These are phyloP conservation scores for Alternaria arborescens DNA, from an alignment of 2,329 filamentous ascomycete species.

Conservation along the genomic window DNA sequence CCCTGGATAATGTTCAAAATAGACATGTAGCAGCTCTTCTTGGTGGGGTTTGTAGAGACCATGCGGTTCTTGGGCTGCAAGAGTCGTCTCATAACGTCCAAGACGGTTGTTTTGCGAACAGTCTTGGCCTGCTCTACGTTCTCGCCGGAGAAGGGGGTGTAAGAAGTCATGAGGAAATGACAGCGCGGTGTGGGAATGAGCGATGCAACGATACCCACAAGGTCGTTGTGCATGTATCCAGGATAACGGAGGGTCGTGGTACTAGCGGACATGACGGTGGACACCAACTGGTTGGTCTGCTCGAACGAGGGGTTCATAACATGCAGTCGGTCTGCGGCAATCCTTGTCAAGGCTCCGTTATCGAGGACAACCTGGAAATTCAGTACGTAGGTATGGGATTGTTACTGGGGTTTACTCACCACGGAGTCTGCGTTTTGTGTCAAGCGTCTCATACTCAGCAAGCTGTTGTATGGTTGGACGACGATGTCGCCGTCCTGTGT, in stretches of 20 bases:
- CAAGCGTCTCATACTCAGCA: constrained; percentile 87
- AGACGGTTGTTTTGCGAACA: constrained; percentile 94
- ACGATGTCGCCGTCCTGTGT: constrained; percentile 91
- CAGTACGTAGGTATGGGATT: constrained; percentile 23
- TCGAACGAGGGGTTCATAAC: constrained; percentile 96
- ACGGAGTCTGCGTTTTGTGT: constrained; percentile 98
- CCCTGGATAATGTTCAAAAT: constrained; percentile 99
- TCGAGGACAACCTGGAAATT: constrained; percentile 77
- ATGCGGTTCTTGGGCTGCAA: constrained; percentile 99
- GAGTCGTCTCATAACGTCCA: constrained; percentile 95
- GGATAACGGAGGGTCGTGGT: constrained; percentile 97
- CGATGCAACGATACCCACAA: constrained; percentile 94
- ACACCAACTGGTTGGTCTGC: constrained; percentile 93
- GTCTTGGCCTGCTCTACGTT: constrained; percentile 97
- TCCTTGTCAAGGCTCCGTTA: constrained; percentile 91
- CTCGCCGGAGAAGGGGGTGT: constrained; percentile 96
- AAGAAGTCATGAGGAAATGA: constrained; percentile 98
- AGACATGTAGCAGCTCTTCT: constrained; percentile 98
- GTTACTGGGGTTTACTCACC: constrained; percentile 55
- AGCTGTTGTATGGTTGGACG: constrained; percentile 97
- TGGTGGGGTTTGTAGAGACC: constrained; percentile 94
- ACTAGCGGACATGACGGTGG: constrained; percentile 98
- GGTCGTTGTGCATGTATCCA: constrained; percentile 99
- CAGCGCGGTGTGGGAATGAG: constrained; percentile 95
- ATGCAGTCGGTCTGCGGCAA: constrained; percentile 92